Evolutionary conservation across 352 stramenopile genomes (phyloP), one percentile per base, ranked within the genome.

Genomic region (Globisporangium polare): DNA sequence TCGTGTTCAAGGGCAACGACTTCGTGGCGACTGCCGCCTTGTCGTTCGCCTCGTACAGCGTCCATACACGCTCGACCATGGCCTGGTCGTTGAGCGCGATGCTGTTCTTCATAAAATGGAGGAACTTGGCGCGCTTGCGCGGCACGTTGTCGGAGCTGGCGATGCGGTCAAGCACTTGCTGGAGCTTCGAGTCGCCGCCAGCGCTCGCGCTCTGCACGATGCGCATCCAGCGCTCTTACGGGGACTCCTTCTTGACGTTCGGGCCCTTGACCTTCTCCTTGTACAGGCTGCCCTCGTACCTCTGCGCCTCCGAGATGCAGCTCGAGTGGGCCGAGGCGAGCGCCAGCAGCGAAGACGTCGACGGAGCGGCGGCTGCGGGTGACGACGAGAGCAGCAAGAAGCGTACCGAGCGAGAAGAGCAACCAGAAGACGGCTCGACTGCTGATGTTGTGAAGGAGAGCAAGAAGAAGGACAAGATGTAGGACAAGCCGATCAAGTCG

Each of bases 301-400:
- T 98, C 62, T 98, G 84, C 17, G 92, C 93, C 69, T 98, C 93
- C 7, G 90, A 97, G 50, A 98, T 89, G 75, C 93, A 98, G 46
- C 83, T 95, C 58, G 83, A 95, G 74, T 98, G 93, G n/a, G 55
- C 63, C 0, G 69, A 67, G 41, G 47, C 50, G 22, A 58, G 24
- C n/a, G 22, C 65, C 29, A 59, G 37, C 0, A 60, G 62, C n/a
- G 29, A 61, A 26, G 18, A 39, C 6, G 60, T 49, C 17, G 55
- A 56, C 10, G 51, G 49, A 26, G 42, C 17, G 7, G 26, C 24
- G 17, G 60, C 41, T 15, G 29, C 24, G n/a, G n/a, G n/a, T 18
- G 62, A 35, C 17, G 45, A 52, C 9, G 62, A 56, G 24, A 46
- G 41, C 41, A 71, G 57, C 52, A 89, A 82, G 59, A 89, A 88